A percentile compares a stretch with the other conserved stretches of the same genome.
Conservation (phyloP, 2,329 filamentous ascomycete species). For the Cordyceps militaris region DNA sequence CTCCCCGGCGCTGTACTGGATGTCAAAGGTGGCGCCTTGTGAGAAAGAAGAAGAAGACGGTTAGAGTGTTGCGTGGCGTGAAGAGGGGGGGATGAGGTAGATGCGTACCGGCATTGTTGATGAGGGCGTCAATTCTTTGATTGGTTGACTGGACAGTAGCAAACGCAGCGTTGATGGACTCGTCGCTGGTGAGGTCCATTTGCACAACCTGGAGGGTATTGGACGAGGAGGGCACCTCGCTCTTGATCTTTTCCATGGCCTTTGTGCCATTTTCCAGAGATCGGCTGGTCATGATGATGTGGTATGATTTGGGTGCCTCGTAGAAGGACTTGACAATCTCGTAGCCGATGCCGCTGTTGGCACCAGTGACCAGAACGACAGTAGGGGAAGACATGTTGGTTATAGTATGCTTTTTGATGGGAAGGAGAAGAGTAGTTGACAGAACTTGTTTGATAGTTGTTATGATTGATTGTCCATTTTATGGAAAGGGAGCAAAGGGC, state of each 20-base stretch:
- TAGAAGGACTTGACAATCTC: constrained; percentile 1
- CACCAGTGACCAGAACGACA: neutral
- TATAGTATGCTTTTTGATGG: neutral
- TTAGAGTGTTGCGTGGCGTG: neutral
- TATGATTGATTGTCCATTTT: neutral
- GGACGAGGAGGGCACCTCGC: constrained; percentile 30
- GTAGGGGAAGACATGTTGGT: constrained; percentile 1
- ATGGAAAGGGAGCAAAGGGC: neutral
- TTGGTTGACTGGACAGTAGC: constrained; percentile 20
- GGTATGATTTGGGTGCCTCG: constrained; percentile 29
- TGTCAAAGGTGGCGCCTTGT: constrained; percentile 34
- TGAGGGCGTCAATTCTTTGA: constrained; percentile 25
- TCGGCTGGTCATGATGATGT: constrained; percentile 47
- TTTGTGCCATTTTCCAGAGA: constrained; percentile 39
- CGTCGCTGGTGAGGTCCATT: constrained; percentile 26
- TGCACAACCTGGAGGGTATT: constrained; percentile 33
- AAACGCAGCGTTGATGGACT: constrained; percentile 25
- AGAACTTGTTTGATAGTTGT: neutral
- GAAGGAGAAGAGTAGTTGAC: neutral
- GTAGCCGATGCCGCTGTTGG: constrained; percentile 1
- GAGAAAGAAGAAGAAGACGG: neutral
- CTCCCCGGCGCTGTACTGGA: constrained; percentile 17
- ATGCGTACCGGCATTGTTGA: constrained; percentile 29
- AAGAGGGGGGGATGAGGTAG: too few species aligned
- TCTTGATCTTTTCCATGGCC: constrained; percentile 33